Evolutionary conservation across 2,329 filamentous ascomycete genomes (phyloP).

Genomic region (Colletotrichum salicis): DNA sequence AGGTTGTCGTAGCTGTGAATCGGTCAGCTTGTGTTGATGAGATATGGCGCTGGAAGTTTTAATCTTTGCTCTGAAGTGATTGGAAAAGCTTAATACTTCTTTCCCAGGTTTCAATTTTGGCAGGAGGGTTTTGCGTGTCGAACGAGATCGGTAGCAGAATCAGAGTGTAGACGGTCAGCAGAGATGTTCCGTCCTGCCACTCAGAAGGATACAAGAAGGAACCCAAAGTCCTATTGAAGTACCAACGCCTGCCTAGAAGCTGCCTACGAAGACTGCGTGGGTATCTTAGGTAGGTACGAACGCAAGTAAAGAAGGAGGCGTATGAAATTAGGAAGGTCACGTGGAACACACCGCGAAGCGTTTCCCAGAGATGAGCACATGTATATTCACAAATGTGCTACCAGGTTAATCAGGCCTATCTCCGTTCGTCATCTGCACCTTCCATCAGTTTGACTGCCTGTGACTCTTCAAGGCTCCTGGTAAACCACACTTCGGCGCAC

Average conservation of each 20-base stretch:
- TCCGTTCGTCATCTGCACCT: not conserved
- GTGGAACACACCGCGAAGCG: fast-evolving
- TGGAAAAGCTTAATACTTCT: not conserved
- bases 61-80: not conserved
- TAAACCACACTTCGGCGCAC: not conserved
- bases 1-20: not conserved
- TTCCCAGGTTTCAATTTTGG: not conserved
- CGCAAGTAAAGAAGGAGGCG: not conserved
- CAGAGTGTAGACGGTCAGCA: not conserved
- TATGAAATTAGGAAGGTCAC: not conserved
- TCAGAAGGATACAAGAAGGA: not conserved
- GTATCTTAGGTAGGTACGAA: not conserved
- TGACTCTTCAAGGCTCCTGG: not conserved
- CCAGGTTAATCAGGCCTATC: fast-evolving
- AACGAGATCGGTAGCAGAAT: not conserved
- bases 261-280: no score
- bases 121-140: not conserved
- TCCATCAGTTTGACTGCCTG: fast-evolving
- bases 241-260: no score
- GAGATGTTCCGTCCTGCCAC: not conserved
- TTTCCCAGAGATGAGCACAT: fast-evolving
- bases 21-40: not conserved
- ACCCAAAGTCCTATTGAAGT: not conserved
- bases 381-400: not conserved
- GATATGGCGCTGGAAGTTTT: not conserved